phyloP scores from a whole-genome alignment of 805 yeast genomes.

The Saccharomycopsis sp. region DNA sequence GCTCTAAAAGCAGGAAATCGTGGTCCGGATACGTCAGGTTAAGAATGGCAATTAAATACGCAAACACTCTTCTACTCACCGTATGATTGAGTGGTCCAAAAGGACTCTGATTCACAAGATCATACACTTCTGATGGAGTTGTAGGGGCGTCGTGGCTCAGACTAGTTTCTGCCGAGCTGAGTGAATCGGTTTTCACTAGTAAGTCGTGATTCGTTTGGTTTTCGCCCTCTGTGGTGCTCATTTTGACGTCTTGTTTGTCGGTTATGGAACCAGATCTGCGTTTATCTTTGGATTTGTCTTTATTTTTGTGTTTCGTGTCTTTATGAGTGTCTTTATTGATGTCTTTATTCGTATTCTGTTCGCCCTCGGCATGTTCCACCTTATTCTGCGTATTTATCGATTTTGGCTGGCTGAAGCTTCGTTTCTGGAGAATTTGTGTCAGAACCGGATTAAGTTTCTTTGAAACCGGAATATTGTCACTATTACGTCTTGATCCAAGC shows the following conservation, averaged over 20 bases:
- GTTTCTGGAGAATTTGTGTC: not conserved
- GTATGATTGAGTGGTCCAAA: conserved; percentile 87
- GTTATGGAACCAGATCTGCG: not conserved
- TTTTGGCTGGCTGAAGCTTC: not conserved
- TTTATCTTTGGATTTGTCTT: not conserved
- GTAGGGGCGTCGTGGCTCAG: conserved; percentile 5
- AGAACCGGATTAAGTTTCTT: not conserved
- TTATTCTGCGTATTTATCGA: not conserved
- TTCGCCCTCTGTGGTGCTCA: not conserved
- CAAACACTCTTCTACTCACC: conserved; percentile 84
- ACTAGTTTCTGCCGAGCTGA: not conserved
- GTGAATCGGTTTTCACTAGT: not conserved
- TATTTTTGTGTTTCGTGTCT: not conserved
- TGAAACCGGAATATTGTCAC: not conserved
- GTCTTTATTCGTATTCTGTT: not conserved
- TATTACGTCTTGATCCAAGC: not conserved
- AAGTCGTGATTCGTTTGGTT: not conserved
- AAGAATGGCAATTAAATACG: conserved; percentile 81
- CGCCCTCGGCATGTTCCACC: not conserved
- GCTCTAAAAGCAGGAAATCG: conserved; percentile 83
- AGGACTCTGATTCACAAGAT: conserved; percentile 42
- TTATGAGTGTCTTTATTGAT: not conserved
- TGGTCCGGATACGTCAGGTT: conserved; percentile 95
- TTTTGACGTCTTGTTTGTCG: not conserved
- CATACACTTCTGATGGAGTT: conserved; percentile 15